Conservation (phyloP, 2,329 filamentous ascomycete genomes). For the Alternaria conjuncta region DNA sequence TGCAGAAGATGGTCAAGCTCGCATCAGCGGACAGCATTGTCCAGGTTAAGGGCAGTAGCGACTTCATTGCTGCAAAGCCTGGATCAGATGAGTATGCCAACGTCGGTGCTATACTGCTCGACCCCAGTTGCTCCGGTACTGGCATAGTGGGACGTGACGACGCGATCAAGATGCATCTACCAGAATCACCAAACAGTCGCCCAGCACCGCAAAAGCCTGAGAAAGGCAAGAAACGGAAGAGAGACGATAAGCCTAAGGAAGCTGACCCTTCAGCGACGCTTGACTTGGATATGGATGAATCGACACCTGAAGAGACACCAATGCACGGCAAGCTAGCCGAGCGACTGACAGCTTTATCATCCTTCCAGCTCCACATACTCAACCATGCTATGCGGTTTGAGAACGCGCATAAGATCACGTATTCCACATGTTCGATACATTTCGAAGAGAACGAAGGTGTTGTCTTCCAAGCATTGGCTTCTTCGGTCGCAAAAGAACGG, state of each 20-base stretch:
- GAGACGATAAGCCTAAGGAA: conserved; percentile 17
- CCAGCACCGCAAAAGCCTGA: conserved; percentile 30
- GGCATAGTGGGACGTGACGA: conserved; percentile 92
- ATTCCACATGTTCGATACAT: conserved; percentile 93
- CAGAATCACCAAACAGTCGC: conserved; percentile 13
- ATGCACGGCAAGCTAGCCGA: conserved; percentile 48
- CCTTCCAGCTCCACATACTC: conserved; percentile 82
- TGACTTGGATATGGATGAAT: conserved; percentile 35
- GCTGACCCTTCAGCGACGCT: conserved; percentile 19
- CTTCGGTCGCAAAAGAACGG: conserved; percentile 66
- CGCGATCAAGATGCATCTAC: conserved; percentile 69
- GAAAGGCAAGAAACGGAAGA: conserved; percentile 44
- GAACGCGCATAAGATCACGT: conserved; percentile 71
- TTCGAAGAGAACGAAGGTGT: conserved; percentile 88
- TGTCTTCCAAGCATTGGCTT: conserved; percentile 73
- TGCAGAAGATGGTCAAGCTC: conserved; percentile 82
- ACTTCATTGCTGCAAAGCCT: conserved; percentile 82
- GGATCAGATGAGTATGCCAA: conserved; percentile 64
- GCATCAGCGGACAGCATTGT: conserved; percentile 75
- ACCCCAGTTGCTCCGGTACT: conserved; percentile 94
- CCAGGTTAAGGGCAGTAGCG: conserved; percentile 73
- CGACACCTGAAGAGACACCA: conserved; percentile 48
- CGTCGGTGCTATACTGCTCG: conserved; percentile 84
- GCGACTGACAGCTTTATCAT: conserved; percentile 75
- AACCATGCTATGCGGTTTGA: conserved; percentile 86